Evolutionary conservation across 768 basidiomycete species (phyloP).

Genomic region (Cystofilobasidium ferigula): DNA sequence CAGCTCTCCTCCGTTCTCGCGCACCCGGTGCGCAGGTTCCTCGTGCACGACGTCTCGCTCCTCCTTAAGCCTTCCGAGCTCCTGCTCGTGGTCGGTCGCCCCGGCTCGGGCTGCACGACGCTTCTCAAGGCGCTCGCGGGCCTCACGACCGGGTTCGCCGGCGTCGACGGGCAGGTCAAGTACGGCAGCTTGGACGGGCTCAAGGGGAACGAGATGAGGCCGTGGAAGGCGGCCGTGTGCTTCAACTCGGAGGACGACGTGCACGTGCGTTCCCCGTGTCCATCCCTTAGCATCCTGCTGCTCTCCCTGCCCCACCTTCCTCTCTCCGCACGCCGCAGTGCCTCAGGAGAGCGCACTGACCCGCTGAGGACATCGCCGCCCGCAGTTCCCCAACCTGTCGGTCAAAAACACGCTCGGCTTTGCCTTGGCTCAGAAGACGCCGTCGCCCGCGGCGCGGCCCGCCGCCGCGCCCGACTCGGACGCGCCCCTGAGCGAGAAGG

Average conservation of each 20-base stretch:
- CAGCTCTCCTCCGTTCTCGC: not conserved
- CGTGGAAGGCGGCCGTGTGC: slow-evolving; percentile 18
- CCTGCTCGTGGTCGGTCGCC: slow-evolving; percentile 20
- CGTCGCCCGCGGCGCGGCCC: not conserved
- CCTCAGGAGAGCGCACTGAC: not conserved
- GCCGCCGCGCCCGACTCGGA: not conserved
- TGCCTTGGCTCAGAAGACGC: slow-evolving; percentile 3
- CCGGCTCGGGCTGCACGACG: slow-evolving; percentile 8
- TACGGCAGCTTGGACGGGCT: not conserved
- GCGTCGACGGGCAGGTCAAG: slow-evolving; percentile 11
- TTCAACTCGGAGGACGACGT: slow-evolving; percentile 28
- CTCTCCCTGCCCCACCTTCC: not conserved
- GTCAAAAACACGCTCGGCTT: slow-evolving; percentile 23
- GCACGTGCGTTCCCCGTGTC: slow-evolving; percentile 7
- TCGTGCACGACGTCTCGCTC: slow-evolving; percentile 13
- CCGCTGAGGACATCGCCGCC: not conserved
- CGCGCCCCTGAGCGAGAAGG: not conserved
- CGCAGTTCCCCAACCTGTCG: slow-evolving; percentile 14
- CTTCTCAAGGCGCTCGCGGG: slow-evolving; percentile 12
- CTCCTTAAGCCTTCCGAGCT: slow-evolving; percentile 11
- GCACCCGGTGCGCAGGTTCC: slow-evolving; percentile 1
- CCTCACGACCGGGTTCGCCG: not conserved
- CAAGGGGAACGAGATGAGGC: slow-evolving; percentile 3
- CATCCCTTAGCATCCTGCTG: not conserved
- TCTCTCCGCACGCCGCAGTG: no score